A percentile compares a stretch with the other conserved stretches of the same genome.
Conservation (phyloP, 164 flowering plant genomes). For the Brasenia schreberi region DNA sequence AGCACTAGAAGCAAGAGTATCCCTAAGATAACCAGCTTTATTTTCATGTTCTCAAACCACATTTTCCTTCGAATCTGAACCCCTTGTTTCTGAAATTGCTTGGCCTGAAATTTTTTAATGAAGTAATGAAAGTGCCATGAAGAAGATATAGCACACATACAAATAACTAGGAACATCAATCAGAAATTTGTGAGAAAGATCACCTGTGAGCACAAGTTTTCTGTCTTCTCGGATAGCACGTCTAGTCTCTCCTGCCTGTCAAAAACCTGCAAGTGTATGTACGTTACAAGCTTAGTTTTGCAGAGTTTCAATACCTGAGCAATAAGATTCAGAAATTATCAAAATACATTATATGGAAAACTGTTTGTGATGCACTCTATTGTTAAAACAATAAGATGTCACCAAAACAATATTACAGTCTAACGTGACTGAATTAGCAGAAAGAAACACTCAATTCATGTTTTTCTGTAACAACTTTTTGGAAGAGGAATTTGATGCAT, state of each 20-base stretch:
- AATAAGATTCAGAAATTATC: no score
- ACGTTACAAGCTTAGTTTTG: no score
- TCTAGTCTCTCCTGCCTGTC: constrained; percentile 69
- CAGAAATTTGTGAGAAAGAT: constrained; percentile 3
- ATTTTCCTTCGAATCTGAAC: constrained; percentile 63
- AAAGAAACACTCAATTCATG: no score
- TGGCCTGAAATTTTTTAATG: constrained; percentile 46
- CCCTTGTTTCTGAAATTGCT: constrained; percentile 50
- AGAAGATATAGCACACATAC: not conserved
- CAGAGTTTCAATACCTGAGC: no score
- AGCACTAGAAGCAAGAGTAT: constrained; percentile 59
- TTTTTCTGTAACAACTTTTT: no score
- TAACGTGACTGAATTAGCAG: no score
- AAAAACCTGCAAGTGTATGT: constrained; percentile 35
- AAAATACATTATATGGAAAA: no score
- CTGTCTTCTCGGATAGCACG: constrained; percentile 56
- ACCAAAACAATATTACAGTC: no score
- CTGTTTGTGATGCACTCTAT: no score
- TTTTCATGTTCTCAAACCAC: constrained; percentile 96
- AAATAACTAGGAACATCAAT: not conserved
- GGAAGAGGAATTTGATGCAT: no score
- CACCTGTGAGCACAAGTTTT: constrained; percentile 53
- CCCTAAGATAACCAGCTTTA: constrained; percentile 73
- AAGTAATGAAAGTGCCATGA: not conserved
- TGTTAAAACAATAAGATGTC: no score